A percentile compares a stretch with the other conserved stretches of the same genome.
Evolutionary conservation across 139 green algal species (phyloP).

Genomic region (Picochlorum sp.): DNA sequence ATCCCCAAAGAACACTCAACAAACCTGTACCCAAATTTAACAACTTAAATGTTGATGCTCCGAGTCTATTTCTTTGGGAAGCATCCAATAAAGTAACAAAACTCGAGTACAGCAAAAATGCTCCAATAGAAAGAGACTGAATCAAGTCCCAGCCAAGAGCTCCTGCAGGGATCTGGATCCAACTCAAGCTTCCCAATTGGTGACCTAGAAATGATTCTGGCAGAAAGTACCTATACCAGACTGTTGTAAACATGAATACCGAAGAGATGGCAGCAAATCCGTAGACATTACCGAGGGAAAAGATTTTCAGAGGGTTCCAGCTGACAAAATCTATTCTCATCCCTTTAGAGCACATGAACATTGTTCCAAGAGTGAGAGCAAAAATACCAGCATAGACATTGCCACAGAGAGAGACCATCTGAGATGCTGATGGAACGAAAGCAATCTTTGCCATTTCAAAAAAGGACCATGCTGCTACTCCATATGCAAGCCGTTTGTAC

Average conservation of each 20-base stretch:
- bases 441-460: neutral
- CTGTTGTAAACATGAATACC: neutral
- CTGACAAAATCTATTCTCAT: neutral
- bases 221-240: neutral
- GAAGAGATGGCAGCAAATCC: neutral
- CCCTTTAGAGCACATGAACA: neutral
- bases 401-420: neutral
- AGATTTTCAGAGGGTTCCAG: neutral
- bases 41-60: constrained; percentile 45
- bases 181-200: neutral
- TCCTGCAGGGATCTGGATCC: constrained; percentile 18
- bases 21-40: constrained; percentile 36
- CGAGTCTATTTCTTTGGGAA: constrained; percentile 31
- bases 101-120: constrained; percentile 20
- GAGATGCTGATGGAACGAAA: too few species aligned
- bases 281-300: neutral
- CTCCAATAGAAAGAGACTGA: constrained; percentile 21
- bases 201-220: neutral
- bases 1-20: neutral
- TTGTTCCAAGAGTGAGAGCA: neutral
- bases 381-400: neutral
- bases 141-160: constrained; percentile 8
- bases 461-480: constrained; percentile 1
- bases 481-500: constrained; percentile 48
- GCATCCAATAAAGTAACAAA: constrained; percentile 42